These are phyloP conservation scores for Filobasidium wieringae DNA, from an alignment of 768 basidiomycete species.

Conservation along the genomic window DNA sequence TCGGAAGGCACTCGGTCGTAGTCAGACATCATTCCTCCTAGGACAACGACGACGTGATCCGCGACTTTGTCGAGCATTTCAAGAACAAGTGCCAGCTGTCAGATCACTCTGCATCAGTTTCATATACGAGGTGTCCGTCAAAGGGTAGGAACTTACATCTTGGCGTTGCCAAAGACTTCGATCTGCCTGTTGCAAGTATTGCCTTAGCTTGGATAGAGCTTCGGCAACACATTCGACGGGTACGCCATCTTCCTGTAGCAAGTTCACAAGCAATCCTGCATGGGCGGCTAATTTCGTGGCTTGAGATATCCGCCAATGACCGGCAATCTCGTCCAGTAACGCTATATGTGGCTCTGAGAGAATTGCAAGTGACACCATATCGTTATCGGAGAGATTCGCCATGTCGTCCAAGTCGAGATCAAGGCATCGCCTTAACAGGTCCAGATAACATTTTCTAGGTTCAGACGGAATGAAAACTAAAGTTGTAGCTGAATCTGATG, in stretches of 20 bases:
- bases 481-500: not conserved
- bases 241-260: slow-evolving; percentile 79
- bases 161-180: slow-evolving; percentile 63
- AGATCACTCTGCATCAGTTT: no score
- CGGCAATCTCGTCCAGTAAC: slow-evolving; percentile 72
- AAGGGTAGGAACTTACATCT: slow-evolving; percentile 53
- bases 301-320: slow-evolving; percentile 81
- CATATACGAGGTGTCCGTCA: not conserved
- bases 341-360: slow-evolving; percentile 66
- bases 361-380: slow-evolving; percentile 89
- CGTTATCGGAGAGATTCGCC: slow-evolving; percentile 73
- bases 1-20: slow-evolving; percentile 3
- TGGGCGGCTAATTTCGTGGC: slow-evolving; percentile 65
- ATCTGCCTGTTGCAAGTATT: slow-evolving; percentile 58
- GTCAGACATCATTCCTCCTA: slow-evolving; percentile 6
- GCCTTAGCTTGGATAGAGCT: slow-evolving; percentile 61
- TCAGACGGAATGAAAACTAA: not conserved
- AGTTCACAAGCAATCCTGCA: slow-evolving; percentile 67
- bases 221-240: slow-evolving; percentile 92
- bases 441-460: slow-evolving; percentile 55
- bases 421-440: slow-evolving; percentile 71
- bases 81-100: not conserved
- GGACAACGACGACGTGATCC: not conserved
- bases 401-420: slow-evolving; percentile 76
- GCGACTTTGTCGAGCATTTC: not conserved